These are phyloP conservation scores for Pyrenochaeta sp. DNA, from an alignment of 2,329 filamentous ascomycete species.

Conservation along the genomic window DNA sequence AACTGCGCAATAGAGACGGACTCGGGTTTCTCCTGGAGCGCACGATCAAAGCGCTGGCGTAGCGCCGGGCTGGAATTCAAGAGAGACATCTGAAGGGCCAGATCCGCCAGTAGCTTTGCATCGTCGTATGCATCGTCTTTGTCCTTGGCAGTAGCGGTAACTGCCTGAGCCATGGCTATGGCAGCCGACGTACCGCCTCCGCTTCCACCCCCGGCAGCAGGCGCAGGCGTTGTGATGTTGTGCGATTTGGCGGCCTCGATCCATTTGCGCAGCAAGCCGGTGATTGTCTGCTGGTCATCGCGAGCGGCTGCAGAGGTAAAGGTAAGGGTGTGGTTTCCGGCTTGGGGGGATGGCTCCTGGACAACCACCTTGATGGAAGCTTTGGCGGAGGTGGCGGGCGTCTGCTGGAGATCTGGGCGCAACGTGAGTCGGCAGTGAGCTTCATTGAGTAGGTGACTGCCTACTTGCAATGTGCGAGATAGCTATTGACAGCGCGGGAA, in stretches of 20 bases:
- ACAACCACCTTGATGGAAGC: constrained; percentile 94
- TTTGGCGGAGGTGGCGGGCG: constrained; percentile 84
- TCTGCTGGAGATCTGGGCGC: constrained; percentile 85
- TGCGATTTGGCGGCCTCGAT: constrained; percentile 73
- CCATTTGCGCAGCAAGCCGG: constrained; percentile 80
- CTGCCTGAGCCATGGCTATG: constrained; percentile 80
- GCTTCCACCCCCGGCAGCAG: constrained; percentile 30
- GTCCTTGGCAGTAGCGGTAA: constrained; percentile 53
- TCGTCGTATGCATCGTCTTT: constrained; percentile 81
- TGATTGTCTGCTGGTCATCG: constrained; percentile 83
- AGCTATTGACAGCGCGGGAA: constrained; percentile 72
- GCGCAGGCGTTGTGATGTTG: constrained; percentile 45
- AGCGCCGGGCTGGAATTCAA: constrained; percentile 81
- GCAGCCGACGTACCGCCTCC: constrained; percentile 64
- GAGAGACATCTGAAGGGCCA: constrained; percentile 85
- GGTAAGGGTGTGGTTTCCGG: constrained; percentile 82
- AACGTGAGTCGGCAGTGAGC: constrained; percentile 10
- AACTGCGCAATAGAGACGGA: constrained; percentile 83
- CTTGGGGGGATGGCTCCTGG: constrained; percentile 67
- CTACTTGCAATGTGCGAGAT: constrained; percentile 85
- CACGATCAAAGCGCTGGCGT: constrained; percentile 86
- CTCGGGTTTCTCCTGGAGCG: constrained; percentile 82
- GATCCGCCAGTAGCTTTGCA: constrained; percentile 76
- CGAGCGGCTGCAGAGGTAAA: constrained; percentile 86
- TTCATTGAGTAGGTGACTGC: constrained; percentile 5